Conservation (phyloP, 495 filamentous ascomycete genomes). For the Elaphomyces granulatus region DNA sequence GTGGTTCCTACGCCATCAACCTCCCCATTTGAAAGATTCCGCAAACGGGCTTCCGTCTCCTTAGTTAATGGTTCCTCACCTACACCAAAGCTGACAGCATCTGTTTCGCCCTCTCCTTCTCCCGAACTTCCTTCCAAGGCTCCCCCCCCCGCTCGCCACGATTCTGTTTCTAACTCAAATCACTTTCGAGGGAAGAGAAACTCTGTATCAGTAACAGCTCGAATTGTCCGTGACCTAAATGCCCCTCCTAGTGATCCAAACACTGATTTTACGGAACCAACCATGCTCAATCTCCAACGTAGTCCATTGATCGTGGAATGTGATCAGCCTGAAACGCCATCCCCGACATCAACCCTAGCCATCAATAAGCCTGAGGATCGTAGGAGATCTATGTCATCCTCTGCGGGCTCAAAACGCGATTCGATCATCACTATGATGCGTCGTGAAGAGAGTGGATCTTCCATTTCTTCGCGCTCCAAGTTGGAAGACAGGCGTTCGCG, state of each 20-base stretch:
- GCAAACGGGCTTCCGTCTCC: constrained; percentile 29
- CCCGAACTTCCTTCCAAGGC: constrained; percentile 2
- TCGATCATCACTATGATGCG: constrained; percentile 9
- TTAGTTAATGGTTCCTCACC: constrained; percentile 9
- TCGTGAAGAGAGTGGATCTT: constrained; percentile 25
- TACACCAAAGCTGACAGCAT: not conserved
- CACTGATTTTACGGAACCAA: constrained; percentile 31
- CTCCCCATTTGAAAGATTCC: constrained; percentile 29
- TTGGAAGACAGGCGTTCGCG: constrained; percentile 22
- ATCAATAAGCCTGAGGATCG: constrained; percentile 14
- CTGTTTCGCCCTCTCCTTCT: constrained; percentile 10
- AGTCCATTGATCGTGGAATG: constrained; percentile 61
- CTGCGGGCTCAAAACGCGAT: constrained; percentile 18
- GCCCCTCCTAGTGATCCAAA: constrained; percentile 15
- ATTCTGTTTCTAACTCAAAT: not conserved
- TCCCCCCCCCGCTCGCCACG: constrained; percentile 1
- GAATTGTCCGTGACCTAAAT: constrained; percentile 50
- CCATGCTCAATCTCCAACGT: constrained; percentile 48
- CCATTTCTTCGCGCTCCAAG: constrained; percentile 25
- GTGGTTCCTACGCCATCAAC: constrained; percentile 6
- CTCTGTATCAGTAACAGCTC: constrained; percentile 69
- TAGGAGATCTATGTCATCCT: constrained; percentile 23
- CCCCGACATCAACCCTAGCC: constrained; percentile 7
- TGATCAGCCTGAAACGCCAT: constrained; percentile 30
- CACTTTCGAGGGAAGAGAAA: constrained; percentile 27